phyloP scores from a whole-genome alignment of 2,329 filamentous ascomycete species.

The Teratosphaeria epicoccoides region DNA sequence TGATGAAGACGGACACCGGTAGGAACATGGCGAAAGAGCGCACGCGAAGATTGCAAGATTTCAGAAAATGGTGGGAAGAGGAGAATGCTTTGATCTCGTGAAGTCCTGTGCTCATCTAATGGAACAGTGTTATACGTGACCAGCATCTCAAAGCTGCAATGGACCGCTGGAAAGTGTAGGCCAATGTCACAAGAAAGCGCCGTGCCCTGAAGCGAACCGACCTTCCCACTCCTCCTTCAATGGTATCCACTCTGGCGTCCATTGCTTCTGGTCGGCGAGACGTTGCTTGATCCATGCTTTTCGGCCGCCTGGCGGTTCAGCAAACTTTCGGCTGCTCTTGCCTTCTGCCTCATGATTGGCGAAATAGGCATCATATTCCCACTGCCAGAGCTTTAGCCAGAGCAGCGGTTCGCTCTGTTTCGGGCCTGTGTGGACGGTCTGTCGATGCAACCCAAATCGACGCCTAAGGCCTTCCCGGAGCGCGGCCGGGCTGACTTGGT shows the following conservation, averaged over 20 bases:
- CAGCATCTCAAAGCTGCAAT: not conserved
- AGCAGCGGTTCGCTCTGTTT: not conserved
- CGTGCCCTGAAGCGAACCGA: not conserved
- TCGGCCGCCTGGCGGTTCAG: constrained; percentile 1
- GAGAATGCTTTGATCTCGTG: constrained; percentile 25
- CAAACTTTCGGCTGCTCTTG: not conserved
- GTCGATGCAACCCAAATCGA: not conserved
- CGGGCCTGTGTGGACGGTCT: not conserved
- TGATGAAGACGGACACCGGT: constrained; percentile 50
- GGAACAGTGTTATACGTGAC: not conserved
- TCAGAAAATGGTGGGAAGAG: constrained; percentile 46
- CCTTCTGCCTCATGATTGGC: not conserved
- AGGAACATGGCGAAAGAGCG: constrained; percentile 39
- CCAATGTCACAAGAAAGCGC: not conserved
- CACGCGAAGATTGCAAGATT: constrained; percentile 39
- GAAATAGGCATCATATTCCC: not conserved
- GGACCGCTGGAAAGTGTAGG: not conserved
- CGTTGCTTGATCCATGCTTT: not conserved
- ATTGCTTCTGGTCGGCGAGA: not conserved
- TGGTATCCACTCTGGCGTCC: not conserved
- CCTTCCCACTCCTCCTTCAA: not conserved
- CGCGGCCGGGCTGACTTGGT: not conserved
- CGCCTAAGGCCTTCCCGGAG: not conserved
- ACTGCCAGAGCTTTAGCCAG: not conserved
- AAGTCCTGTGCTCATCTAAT: not conserved